These are phyloP conservation scores for Insectozyma bohioensis DNA, from an alignment of 1,139 yeast genomes.

Conservation along the genomic window DNA sequence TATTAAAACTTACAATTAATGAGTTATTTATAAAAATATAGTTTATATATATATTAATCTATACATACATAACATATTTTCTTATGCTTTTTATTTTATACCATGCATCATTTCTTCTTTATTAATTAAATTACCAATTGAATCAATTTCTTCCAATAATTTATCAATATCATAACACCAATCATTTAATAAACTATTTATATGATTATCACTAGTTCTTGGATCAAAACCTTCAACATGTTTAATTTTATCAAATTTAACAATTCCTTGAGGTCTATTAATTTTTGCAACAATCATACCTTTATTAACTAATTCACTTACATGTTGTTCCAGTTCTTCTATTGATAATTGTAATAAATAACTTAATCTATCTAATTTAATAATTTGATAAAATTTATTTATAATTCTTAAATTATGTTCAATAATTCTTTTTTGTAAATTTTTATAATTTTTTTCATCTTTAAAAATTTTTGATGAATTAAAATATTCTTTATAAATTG, in stretches of 20 bases:
- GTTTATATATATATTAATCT: no score
- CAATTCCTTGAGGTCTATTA: slow-evolving; percentile 86
- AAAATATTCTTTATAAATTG: slow-evolving; percentile 57
- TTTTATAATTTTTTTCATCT: slow-evolving; percentile 69
- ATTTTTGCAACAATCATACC: slow-evolving; percentile 92
- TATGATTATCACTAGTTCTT: slow-evolving; percentile 38
- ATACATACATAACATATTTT: no score
- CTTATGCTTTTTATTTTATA: slow-evolving; percentile 39
- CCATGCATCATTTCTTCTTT: slow-evolving; percentile 96
- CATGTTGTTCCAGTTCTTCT: slow-evolving; percentile 76
- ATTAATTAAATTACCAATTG: slow-evolving; percentile 92
- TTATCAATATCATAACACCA: slow-evolving; percentile 91
- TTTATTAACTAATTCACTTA: slow-evolving; percentile 84
- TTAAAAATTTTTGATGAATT: slow-evolving; percentile 50
- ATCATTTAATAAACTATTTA: slow-evolving; percentile 85
- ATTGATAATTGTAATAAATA: slow-evolving; percentile 76
- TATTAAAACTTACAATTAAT: no score
- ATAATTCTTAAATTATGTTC: slow-evolving; percentile 92
- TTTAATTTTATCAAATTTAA: slow-evolving; percentile 61
- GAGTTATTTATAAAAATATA: no score
- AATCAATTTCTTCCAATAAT: slow-evolving; percentile 84
- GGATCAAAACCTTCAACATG: slow-evolving; percentile 40
- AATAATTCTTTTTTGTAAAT: slow-evolving; percentile 82
- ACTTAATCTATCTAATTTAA: slow-evolving; percentile 74
- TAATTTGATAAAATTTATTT: slow-evolving; percentile 83